These are phyloP conservation scores for Leishmania gerbilli DNA, from an alignment of 208 protist genomes.

Conservation along the genomic window DNA sequence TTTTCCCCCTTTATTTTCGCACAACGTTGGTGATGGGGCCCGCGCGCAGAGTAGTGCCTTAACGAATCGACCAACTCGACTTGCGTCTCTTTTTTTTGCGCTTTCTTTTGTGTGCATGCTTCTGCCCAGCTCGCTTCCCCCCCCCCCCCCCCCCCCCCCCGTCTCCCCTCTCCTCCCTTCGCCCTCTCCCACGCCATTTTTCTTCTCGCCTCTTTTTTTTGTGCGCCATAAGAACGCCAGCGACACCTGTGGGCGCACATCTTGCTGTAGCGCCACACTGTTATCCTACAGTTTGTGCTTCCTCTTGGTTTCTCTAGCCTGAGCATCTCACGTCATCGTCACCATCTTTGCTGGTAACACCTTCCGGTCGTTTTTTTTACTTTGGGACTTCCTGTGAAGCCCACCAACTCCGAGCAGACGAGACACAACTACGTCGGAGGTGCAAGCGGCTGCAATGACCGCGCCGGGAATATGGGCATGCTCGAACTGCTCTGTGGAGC, in stretches of 20 bases:
- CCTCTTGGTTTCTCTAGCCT: background rate
- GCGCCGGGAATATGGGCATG: slow-evolving; percentile 50
- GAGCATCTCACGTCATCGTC: background rate
- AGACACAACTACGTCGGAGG: background rate
- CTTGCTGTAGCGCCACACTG: background rate
- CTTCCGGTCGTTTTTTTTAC: background rate
- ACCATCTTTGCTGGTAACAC: background rate
- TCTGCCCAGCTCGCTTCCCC: background rate
- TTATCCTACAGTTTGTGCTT: background rate
- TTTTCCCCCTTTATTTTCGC: too few relatives aligned
- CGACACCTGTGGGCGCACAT: background rate
- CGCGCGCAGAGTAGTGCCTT: background rate
- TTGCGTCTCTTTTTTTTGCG: slow-evolving; percentile 3
- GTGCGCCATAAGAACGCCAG: background rate
- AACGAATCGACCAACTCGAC: background rate
- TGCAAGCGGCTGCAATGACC: background rate
- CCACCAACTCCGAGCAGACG: background rate
- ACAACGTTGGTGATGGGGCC: background rate
- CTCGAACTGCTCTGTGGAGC: slow-evolving; percentile 55
- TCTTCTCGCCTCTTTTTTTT: too few relatives aligned
- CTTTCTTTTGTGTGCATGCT: background rate
- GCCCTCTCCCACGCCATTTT: background rate
- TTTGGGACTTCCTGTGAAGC: background rate
- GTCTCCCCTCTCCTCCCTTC: background rate
- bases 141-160: too few relatives aligned